phyloP scores from a whole-genome alignment of 768 basidiomycete species.

The Pulveroboletus ravenelii region DNA sequence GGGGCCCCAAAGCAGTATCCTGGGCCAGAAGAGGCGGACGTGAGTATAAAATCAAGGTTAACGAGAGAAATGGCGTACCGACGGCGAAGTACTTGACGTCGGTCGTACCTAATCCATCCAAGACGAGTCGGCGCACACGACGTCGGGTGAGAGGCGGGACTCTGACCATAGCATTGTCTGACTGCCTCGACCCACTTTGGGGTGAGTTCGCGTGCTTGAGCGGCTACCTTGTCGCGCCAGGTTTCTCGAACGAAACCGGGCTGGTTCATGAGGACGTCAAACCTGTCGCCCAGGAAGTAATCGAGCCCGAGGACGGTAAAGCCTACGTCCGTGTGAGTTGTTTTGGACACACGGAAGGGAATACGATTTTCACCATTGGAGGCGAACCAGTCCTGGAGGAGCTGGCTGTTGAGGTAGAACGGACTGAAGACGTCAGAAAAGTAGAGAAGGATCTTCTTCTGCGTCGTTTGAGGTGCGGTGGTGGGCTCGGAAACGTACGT shows the following conservation, averaged over 20 bases:
- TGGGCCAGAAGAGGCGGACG: conserved; percentile 12
- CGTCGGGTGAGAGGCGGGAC: background rate
- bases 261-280: conserved; percentile 38
- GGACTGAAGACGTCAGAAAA: conserved; percentile 59
- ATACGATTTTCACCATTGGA: conserved; percentile 39
- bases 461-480: conserved; percentile 1
- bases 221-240: conserved; percentile 39
- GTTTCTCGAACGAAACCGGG: conserved; percentile 34
- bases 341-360: too few relatives aligned
- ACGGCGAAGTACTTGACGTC: conserved; percentile 42
- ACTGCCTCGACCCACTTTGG: conserved; percentile 53
- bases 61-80: conserved; percentile 26
- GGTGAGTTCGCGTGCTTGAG: conserved; percentile 35
- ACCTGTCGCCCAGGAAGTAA: conserved; percentile 58
- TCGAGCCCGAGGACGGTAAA: conserved; percentile 57
- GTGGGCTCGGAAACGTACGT: conserved; percentile 55
- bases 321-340: conserved; percentile 31
- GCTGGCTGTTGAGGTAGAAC: conserved; percentile 52
- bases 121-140: background rate
- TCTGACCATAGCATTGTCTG: conserved; percentile 43
- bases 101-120: conserved; percentile 7
- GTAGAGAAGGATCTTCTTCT: conserved; percentile 49
- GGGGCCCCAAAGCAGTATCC: conserved; percentile 60
- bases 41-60: background rate
- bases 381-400: conserved; percentile 63